Conservation (phyloP, 208 protist species). For the Angomonas deanei region DNA sequence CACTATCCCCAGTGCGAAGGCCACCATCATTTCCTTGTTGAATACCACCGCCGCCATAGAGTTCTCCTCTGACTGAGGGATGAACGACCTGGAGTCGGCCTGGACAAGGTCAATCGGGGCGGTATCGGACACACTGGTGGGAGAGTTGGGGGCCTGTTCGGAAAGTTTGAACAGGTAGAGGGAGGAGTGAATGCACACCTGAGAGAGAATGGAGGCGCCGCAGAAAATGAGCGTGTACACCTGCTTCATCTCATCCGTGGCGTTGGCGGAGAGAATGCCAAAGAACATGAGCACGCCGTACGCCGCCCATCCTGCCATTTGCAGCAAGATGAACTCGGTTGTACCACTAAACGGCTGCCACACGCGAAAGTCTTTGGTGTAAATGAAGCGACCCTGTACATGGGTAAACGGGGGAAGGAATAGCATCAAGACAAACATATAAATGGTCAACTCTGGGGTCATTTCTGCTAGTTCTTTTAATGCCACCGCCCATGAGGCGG, state of each 20-base stretch:
- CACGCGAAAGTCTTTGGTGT: slow-evolving; percentile 48
- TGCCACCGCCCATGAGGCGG: background rate
- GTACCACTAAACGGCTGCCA: slow-evolving; percentile 59
- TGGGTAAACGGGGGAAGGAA: slow-evolving; percentile 58
- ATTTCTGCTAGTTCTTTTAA: slow-evolving; percentile 12
- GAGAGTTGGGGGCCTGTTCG: background rate
- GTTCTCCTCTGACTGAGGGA: background rate
- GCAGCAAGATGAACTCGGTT: slow-evolving; percentile 52
- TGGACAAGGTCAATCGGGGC: background rate
- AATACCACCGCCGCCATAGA: slow-evolving; percentile 26
- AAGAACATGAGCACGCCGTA: slow-evolving; percentile 59
- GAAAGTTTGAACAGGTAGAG: slow-evolving; percentile 32
- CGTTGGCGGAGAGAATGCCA: slow-evolving; percentile 29
- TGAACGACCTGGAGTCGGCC: background rate
- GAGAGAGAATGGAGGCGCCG: slow-evolving; percentile 38
- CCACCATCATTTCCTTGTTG: slow-evolving; percentile 63
- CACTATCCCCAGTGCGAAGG: slow-evolving; percentile 38
- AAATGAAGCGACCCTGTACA: slow-evolving; percentile 48
- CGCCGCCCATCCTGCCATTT: slow-evolving; percentile 49
- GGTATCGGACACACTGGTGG: background rate
- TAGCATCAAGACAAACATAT: slow-evolving; percentile 44
- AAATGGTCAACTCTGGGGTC: slow-evolving; percentile 10
- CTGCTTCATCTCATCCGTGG: slow-evolving; percentile 26
- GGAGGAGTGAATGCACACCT: slow-evolving; percentile 65
- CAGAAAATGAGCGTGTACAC: slow-evolving; percentile 42